Base-by-base conservation (phyloP, 306 rosid genomes). In the Mucuna pruriens region DNA sequence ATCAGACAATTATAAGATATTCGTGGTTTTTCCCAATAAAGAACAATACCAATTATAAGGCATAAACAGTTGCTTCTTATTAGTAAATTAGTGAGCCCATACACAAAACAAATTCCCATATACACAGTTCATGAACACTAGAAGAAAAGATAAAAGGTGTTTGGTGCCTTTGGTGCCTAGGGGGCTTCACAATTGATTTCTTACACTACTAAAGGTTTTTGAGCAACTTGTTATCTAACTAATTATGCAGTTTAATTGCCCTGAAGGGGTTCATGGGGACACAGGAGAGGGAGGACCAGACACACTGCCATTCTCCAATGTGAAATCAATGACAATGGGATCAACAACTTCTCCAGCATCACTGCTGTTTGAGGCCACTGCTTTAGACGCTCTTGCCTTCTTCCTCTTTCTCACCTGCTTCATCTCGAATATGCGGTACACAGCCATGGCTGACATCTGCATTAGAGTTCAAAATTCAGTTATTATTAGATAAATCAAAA, bases 401-500 rank as follows among this genome's bases (percentile, higher is more conserved):
- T n/a, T 36, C 7, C 16, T 3, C 76, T 60, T 83, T 7, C 48
- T 75, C 31, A 1, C 19, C 0, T 0, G 17, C 20, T 82, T 86
- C 75, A 66, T 48, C 33, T 80, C 74, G 68, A 87, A 87, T 26
- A 92, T 39, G 3, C 88, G 60, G 40, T 81, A 92, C 2, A 88
- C 85, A 11, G 78, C 89, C 90, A 89, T 75, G 29, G 46, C 63
- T 23, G 74, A 80, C 80, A 12, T 40, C 94, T 92, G 38, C 76
- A 88, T 64, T 16, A 31, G 17, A 12, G 9, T 25, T 60, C 66
- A 26, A 26, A 60, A 12, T 60, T 60, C 19, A 29, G 3, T 60
- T 17, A 22, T 60, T 17, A 22, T 10, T 23, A 4, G 36, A 58
- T 11, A 57, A 36, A 36, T 4, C 5, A 36, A 36, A n/a, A n/a